phyloP scores from a whole-genome alignment of 352 stramenopile species.

The Aphanomyces astaci region DNA sequence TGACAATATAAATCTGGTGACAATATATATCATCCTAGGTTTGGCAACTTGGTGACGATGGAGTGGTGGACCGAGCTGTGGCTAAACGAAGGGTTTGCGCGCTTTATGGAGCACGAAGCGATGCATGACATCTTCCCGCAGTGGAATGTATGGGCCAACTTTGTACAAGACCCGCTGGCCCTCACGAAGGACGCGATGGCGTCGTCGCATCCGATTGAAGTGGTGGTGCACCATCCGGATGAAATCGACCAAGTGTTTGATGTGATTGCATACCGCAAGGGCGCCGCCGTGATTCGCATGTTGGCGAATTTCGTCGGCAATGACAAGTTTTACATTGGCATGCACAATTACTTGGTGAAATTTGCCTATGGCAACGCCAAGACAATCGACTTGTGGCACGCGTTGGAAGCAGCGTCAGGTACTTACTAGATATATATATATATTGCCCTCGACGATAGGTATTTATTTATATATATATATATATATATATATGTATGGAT shows the following conservation, averaged over 20 bases:
- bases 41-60: constrained; percentile 99
- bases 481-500: no score
- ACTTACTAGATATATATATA: no score
- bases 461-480: no score
- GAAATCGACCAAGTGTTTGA: constrained; percentile 99
- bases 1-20: no score
- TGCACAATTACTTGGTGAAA: constrained; percentile 90
- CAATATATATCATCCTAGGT: no score
- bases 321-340: constrained; percentile 71
- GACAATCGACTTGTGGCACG: constrained; percentile 93
- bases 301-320: constrained; percentile 66
- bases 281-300: constrained; percentile 70
- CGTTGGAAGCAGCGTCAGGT: constrained; percentile 85
- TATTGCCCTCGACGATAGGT: no score
- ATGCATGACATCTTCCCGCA: constrained; percentile 89
- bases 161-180: constrained; percentile 83
- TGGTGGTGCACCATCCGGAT: constrained; percentile 88
- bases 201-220: constrained; percentile 91
- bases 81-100: constrained; percentile 98
- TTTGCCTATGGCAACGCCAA: constrained; percentile 92
- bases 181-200: constrained; percentile 91
- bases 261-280: constrained; percentile 95
- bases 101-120: constrained; percentile 93
- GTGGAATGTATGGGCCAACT: constrained; percentile 96
- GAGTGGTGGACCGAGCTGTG: constrained; percentile 94